Conservation (phyloP, 2,329 filamentous ascomycete genomes). For the Colletotrichum sp. region DNA sequence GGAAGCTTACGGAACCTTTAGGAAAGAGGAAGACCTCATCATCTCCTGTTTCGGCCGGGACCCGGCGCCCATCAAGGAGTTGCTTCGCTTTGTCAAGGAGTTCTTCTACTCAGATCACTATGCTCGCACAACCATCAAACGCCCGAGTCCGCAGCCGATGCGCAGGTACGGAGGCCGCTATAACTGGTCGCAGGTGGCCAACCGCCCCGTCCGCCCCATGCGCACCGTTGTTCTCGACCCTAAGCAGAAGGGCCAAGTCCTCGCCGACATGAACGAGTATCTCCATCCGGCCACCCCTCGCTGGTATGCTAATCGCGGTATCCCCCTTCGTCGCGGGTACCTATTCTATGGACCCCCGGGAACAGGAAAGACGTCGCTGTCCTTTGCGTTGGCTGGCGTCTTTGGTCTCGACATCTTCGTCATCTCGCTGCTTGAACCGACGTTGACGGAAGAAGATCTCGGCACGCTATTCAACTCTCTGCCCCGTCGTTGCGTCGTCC, state of each 20-base stretch:
- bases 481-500: conserved; percentile 67
- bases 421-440: conserved; percentile 61
- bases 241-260: conserved; percentile 67
- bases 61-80: conserved; percentile 58
- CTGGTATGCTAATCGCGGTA: conserved; percentile 79
- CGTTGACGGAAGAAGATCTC: conserved; percentile 67
- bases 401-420: conserved; percentile 73
- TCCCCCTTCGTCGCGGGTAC: conserved; percentile 79
- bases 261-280: conserved; percentile 80
- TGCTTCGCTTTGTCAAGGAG: conserved; percentile 59
- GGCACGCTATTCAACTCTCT: conserved; percentile 63
- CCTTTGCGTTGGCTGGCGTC: conserved; percentile 68
- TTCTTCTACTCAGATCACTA: conserved; percentile 55
- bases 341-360: conserved; percentile 79
- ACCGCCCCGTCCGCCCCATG: conserved; percentile 73
- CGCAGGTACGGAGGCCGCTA: conserved; percentile 36
- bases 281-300: conserved; percentile 71
- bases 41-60: conserved; percentile 61
- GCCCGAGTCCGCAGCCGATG: conserved; percentile 33
- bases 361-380: conserved; percentile 74
- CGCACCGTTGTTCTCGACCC: conserved; percentile 76
- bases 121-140: conserved; percentile 63
- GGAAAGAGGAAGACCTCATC: conserved; percentile 56
- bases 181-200: conserved; percentile 62
- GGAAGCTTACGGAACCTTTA: conserved; percentile 42